These are phyloP conservation scores for Lepidium aucheri DNA, from an alignment of 345 rosid genomes.

Conservation along the genomic window DNA sequence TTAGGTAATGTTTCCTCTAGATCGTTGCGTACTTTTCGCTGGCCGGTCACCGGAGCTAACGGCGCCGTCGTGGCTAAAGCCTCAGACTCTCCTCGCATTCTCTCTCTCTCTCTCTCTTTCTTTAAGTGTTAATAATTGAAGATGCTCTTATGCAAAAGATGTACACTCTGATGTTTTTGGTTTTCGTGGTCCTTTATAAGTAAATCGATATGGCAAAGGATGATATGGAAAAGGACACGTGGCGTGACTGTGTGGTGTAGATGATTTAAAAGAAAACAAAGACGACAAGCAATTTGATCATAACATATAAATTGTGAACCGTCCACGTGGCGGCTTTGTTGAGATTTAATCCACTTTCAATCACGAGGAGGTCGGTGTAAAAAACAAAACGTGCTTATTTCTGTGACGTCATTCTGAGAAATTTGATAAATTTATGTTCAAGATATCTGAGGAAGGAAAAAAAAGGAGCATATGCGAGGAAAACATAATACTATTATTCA, in stretches of 20 bases:
- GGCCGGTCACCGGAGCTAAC: constrained; percentile 53
- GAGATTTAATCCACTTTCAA: not conserved
- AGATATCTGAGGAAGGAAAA: no score
- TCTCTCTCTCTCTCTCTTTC: not conserved
- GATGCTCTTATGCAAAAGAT: not conserved
- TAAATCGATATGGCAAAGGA: not conserved
- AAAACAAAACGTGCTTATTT: not conserved
- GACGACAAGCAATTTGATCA: constrained; percentile 9
- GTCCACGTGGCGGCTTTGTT: not conserved
- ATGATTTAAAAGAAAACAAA: not conserved
- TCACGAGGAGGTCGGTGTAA: constrained; percentile 1
- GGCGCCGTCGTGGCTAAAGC: constrained; percentile 55
- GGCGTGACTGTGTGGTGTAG: not conserved
- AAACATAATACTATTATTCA: no score
- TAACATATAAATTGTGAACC: not conserved
- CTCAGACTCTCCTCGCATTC: constrained; percentile 13
- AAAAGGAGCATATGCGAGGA: no score
- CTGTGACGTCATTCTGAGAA: no score
- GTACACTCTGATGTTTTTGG: not conserved
- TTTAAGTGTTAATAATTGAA: not conserved
- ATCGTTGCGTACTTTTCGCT: constrained; percentile 50
- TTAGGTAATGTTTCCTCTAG: constrained; percentile 63
- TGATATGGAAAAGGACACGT: not conserved
- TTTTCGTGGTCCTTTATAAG: constrained; percentile 7
- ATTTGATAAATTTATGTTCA: no score